phyloP scores from a whole-genome alignment of 106 monocot species.

The Dioscorea zingiberensis region DNA sequence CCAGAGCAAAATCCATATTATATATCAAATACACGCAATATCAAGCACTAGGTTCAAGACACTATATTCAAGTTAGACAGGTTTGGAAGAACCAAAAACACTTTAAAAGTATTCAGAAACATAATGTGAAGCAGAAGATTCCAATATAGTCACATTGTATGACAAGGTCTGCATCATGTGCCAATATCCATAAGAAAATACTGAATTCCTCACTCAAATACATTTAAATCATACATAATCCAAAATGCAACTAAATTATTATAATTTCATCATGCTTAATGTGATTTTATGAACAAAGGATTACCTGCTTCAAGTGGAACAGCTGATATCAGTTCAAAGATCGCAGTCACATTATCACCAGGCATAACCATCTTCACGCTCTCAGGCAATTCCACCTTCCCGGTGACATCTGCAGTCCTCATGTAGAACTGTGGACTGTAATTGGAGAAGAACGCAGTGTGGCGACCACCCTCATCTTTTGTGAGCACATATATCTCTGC shows the following conservation, averaged over 20 bases:
- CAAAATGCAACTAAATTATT: not conserved
- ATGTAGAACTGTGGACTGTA: slow-evolving; percentile 97
- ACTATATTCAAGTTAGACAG: not conserved
- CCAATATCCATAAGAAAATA: no score
- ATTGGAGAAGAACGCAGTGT: slow-evolving; percentile 93
- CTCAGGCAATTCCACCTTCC: slow-evolving; percentile 93
- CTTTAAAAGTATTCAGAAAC: no score
- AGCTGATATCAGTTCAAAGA: slow-evolving; percentile 79
- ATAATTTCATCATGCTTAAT: not conserved
- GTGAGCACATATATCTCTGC: slow-evolving; percentile 97
- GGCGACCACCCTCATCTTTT: slow-evolving; percentile 98
- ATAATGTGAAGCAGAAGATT: no score
- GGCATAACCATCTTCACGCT: slow-evolving; percentile 98
- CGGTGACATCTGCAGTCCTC: slow-evolving; percentile 95
- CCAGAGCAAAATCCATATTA: not conserved
- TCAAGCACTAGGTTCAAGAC: not conserved
- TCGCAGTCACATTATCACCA: slow-evolving; percentile 90
- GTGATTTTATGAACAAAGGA: no score
- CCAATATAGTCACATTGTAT: no score
- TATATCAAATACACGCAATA: not conserved
- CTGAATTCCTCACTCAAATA: not conserved
- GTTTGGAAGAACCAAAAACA: not conserved
- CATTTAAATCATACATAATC: not conserved
- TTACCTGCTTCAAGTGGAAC: slow-evolving; percentile 97
- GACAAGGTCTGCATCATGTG: no score